Base-by-base conservation (phyloP, 441 rosid species). In the Breynia disticha region DNA sequence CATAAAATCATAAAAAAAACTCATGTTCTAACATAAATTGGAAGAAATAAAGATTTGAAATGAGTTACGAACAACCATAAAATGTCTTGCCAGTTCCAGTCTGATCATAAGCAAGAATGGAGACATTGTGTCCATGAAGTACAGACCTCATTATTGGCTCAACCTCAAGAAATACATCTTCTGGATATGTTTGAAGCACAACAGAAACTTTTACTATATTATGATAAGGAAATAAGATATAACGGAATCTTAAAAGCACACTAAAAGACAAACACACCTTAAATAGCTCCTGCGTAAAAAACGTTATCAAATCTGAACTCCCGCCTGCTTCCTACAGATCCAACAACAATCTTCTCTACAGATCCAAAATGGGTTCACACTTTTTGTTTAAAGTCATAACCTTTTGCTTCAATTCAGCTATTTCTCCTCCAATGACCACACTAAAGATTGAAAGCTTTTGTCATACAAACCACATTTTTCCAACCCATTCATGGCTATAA, bases 81-180 rank as follows among this genome's bases (percentile, higher is more conserved):
- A 74, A 84, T 42, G 91, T 90, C 80, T 90, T 86, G 50, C 97
- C 95, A 4, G 91, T 86, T 16, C 91, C 87, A 4, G 97, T 90
- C 76, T 86, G 97, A 60, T 94, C 95, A 68, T 79, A 90, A 11
- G 97, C 97, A 63, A 90, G 66, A 16, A 90, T 66, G 51, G 87
- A 84, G n/a, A 74, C 97, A 60, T 82, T 82, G 74, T 84, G 79
- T 41, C 97, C 97, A 55, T 90, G 95, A 41, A 90, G 83, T 2
- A 91, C 97, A 56, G 89, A 90, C 81, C 87, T 76, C 57, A 86
- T 79, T 57, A 86, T 73, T 7, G 97, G 87, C 67, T 79, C 81
- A 17, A 86, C 89, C 73, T 90, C 97, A 53, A 60, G 59, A 32
- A 84, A 90, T 66, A 81, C 68, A 62, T 86, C 87, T 62, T 79